Percentiles rank a stretch among this genome's conserved stretches.
phyloP scores from a whole-genome alignment of 306 rosid species.

The Vigna mungo region DNA sequence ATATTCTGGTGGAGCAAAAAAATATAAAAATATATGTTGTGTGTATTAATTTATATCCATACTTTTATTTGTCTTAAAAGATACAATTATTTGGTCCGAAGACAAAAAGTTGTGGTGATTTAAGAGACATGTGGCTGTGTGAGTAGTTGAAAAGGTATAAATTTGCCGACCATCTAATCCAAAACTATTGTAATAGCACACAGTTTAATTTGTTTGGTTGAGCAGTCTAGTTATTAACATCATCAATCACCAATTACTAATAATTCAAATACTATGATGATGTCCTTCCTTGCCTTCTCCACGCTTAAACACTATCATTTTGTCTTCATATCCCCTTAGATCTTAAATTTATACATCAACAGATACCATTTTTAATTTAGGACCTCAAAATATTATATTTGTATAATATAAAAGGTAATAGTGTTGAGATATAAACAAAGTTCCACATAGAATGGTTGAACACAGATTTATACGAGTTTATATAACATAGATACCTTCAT shows the following conservation, averaged over 20 bases:
- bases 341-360: too few species aligned
- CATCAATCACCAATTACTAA: slow-evolving; percentile 12
- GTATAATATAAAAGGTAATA: too few species aligned
- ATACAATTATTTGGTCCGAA: background rate
- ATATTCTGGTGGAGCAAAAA: too few species aligned
- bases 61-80: background rate
- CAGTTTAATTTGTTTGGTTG: slow-evolving; percentile 5
- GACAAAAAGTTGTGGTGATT: background rate
- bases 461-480: too few species aligned
- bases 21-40: background rate
- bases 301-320: background rate
- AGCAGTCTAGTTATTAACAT: background rate
- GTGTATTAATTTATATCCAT: background rate
- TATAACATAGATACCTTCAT: too few species aligned
- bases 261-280: too few species aligned
- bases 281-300: slow-evolving; percentile 31
- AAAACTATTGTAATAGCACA: slow-evolving; percentile 3
- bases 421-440: too few species aligned
- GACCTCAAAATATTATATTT: too few species aligned
- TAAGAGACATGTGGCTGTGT: slow-evolving; percentile 13
- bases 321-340: too few species aligned
- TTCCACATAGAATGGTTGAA: too few species aligned
- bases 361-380: too few species aligned
- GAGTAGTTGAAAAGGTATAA: background rate
- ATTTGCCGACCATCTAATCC: slow-evolving; percentile 8